Evolutionary conservation across 1,284 basidiomycete genomes (phyloP).

Genomic region (Apiotrichum mycotoxinovorans): DNA sequence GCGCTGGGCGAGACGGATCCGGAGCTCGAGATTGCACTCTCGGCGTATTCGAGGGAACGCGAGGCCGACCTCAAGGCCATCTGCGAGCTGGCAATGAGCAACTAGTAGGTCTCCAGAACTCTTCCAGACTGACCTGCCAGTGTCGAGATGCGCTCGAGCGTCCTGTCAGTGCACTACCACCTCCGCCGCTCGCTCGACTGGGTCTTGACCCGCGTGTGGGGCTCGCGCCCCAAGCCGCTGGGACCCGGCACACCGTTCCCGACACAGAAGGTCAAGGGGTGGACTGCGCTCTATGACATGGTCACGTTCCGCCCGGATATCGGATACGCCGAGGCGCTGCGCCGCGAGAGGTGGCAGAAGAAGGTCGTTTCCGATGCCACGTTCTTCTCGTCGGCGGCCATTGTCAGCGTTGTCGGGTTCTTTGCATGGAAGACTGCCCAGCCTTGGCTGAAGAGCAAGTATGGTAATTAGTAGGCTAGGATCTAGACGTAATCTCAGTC

Average conservation of each 20-base stretch:
- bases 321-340: constrained; percentile 63
- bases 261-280: constrained; percentile 60
- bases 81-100: constrained; percentile 84
- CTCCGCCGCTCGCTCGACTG: constrained; percentile 75
- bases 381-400: constrained; percentile 8
- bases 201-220: constrained; percentile 60
- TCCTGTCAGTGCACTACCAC: constrained; percentile 75
- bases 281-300: constrained; percentile 94
- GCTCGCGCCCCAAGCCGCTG: constrained; percentile 54
- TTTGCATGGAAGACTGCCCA: constrained; percentile 4
- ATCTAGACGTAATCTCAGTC: background rate
- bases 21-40: constrained; percentile 63
- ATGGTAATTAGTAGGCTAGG: background rate
- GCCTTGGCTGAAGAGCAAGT: constrained; percentile 2
- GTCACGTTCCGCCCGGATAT: constrained; percentile 94
- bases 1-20: constrained; percentile 44
- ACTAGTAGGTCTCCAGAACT: constrained; percentile 69
- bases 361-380: constrained; percentile 26
- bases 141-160: constrained; percentile 89
- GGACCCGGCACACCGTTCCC: constrained; percentile 45
- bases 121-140: constrained; percentile 50
- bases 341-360: constrained; percentile 47
- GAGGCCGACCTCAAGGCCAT: constrained; percentile 88
- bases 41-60: constrained; percentile 72
- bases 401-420: constrained; percentile 1